phyloP scores from a whole-genome alignment of 257 asterid genomes.

The Paraleonurus japonicus region DNA sequence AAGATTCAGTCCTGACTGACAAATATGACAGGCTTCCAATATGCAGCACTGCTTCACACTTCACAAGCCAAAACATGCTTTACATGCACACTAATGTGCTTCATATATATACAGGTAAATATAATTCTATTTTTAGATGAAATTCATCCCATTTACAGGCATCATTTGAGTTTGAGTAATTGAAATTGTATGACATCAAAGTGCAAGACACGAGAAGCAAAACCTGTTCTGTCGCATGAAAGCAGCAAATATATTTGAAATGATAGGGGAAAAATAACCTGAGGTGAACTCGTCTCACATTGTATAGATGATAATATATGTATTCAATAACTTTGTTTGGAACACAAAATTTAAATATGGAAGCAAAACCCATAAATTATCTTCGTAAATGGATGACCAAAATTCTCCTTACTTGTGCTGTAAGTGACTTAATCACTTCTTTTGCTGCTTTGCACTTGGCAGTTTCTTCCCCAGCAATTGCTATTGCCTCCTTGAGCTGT shows the following conservation, averaged over 20 bases:
- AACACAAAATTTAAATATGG: neutral
- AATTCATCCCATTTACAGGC: slow-evolving; percentile 1
- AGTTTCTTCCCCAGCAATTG: slow-evolving; percentile 91
- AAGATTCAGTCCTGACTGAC: neutral
- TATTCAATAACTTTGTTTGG: neutral
- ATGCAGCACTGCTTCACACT: neutral
- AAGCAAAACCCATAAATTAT: slow-evolving; percentile 15
- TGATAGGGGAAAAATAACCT: neutral
- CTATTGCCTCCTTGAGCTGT: slow-evolving; percentile 81
- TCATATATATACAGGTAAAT: neutral
- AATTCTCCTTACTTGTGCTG: slow-evolving; percentile 71
- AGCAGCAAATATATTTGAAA: neutral
- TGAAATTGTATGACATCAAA: neutral
- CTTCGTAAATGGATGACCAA: slow-evolving; percentile 22
- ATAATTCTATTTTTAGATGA: slow-evolving; percentile 1
- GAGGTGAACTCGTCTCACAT: neutral
- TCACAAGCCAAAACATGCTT: neutral
- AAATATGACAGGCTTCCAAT: neutral
- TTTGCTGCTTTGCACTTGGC: slow-evolving; percentile 96
- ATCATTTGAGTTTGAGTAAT: neutral
- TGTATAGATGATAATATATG: neutral
- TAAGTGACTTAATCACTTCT: slow-evolving; percentile 94
- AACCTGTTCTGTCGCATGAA: neutral
- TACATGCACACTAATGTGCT: neutral
- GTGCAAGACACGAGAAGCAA: neutral